Conservation (phyloP, 176 grass and related monocot species). For the Zizania latifolia region DNA sequence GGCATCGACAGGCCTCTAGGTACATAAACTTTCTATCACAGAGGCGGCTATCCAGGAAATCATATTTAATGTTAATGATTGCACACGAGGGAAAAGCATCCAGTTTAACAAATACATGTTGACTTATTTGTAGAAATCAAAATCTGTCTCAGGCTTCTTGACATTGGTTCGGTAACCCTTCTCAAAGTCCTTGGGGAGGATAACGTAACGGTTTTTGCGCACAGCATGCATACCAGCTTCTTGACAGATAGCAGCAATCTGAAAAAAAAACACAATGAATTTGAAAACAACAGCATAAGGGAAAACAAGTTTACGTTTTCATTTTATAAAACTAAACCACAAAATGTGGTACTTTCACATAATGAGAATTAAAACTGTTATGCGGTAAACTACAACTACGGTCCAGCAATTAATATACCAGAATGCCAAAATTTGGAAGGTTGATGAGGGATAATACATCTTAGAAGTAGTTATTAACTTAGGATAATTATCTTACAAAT, state of each 20-base stretch:
- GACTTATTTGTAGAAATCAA: constrained; percentile 95
- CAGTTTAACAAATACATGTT: background rate
- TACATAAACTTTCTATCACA: background rate
- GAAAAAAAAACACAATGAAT: background rate
- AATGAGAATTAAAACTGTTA: too few species aligned
- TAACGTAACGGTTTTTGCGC: constrained; percentile 91
- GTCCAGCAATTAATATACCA: background rate
- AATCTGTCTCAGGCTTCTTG: constrained; percentile 92
- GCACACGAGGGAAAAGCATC: background rate
- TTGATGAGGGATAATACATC: background rate
- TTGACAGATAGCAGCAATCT: constrained; percentile 93
- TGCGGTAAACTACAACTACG: too few species aligned
- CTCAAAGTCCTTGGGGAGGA: constrained; percentile 96
- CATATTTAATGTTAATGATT: constrained; percentile 16
- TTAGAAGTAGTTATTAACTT: background rate
- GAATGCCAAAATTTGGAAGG: background rate
- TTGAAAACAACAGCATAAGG: background rate
- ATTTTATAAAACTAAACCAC: background rate
- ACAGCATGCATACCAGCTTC: constrained; percentile 99
- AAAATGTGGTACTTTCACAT: background rate
- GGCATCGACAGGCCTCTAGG: background rate
- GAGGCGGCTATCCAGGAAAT: background rate
- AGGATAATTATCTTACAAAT: background rate
- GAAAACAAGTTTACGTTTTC: background rate
- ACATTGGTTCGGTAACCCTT: constrained; percentile 95